Evolutionary conservation across 768 basidiomycete species (phyloP).

Genomic region (Lentinula sp.): DNA sequence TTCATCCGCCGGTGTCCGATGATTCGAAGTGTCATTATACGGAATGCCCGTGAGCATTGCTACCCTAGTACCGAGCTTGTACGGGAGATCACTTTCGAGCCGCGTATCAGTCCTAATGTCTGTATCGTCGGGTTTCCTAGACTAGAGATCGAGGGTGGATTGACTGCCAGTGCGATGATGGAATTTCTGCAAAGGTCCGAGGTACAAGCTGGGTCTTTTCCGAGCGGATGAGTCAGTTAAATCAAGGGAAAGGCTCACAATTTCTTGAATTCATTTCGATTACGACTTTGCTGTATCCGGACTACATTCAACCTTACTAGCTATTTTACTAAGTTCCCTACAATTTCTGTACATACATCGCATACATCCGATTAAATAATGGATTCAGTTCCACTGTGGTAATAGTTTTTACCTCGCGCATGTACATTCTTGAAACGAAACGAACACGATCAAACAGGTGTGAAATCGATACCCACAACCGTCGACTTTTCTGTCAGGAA

Average conservation of each 20-base stretch:
- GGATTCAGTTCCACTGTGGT: background rate
- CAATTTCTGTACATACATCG: background rate
- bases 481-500: background rate
- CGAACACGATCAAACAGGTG: background rate
- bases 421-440: background rate
- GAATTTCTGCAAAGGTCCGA: background rate
- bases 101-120: background rate
- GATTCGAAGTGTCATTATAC: background rate
- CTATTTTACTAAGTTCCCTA: background rate
- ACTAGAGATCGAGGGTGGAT: background rate
- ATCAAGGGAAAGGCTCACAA: background rate
- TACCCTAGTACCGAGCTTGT: background rate
- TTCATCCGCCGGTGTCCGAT: conserved; percentile 1
- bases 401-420: background rate
- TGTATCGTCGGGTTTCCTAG: background rate
- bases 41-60: background rate
- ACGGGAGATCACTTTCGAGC: background rate
- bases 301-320: background rate
- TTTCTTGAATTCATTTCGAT: background rate
- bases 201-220: background rate
- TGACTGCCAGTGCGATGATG: background rate
- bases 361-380: background rate
- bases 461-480: background rate
- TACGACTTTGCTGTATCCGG: background rate
- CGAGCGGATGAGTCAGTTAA: background rate